These are phyloP conservation scores for Dittrichia graveolens DNA, from an alignment of 129 eudicot genomes.

Conservation along the genomic window DNA sequence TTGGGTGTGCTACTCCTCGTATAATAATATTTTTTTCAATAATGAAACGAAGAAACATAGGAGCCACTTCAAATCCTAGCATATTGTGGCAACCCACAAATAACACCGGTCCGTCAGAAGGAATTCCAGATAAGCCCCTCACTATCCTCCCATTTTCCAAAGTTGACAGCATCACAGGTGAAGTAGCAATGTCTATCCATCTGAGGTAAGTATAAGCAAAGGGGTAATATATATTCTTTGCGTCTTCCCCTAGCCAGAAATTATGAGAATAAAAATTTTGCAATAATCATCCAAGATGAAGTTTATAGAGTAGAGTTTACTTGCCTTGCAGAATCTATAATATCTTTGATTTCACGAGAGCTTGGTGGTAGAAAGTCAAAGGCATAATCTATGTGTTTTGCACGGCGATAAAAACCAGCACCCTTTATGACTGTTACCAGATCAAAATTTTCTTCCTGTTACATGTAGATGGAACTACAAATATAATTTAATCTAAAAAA, in stretches of 20 bases:
- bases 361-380: conserved; percentile 67
- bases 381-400: conserved; percentile 49
- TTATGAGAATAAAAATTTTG: neutral
- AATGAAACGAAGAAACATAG: conserved; percentile 53
- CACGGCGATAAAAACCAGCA: conserved; percentile 65
- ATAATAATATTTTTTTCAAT: conserved; percentile 50
- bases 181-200: conserved; percentile 50
- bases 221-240: conserved; percentile 8
- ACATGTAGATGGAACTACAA: conserved; percentile 17
- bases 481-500: neutral
- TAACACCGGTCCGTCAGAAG: conserved; percentile 77
- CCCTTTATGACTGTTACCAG: conserved; percentile 56
- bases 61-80: conserved; percentile 68
- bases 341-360: conserved; percentile 45
- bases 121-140: conserved; percentile 68
- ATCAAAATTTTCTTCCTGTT: conserved; percentile 60
- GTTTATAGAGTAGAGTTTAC: neutral
- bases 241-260: neutral
- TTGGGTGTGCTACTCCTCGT: conserved; percentile 82
- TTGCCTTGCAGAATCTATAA: conserved; percentile 50
- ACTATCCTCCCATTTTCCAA: conserved; percentile 63
- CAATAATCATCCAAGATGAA: neutral
- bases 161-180: conserved; percentile 79
- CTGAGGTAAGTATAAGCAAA: conserved; percentile 31
- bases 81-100: conserved; percentile 83